A percentile compares a stretch with the other conserved stretches of the same genome.
Evolutionary conservation across 495 filamentous ascomycete genomes (phyloP).

Genomic region (Chaetomidium leptoderma): DNA sequence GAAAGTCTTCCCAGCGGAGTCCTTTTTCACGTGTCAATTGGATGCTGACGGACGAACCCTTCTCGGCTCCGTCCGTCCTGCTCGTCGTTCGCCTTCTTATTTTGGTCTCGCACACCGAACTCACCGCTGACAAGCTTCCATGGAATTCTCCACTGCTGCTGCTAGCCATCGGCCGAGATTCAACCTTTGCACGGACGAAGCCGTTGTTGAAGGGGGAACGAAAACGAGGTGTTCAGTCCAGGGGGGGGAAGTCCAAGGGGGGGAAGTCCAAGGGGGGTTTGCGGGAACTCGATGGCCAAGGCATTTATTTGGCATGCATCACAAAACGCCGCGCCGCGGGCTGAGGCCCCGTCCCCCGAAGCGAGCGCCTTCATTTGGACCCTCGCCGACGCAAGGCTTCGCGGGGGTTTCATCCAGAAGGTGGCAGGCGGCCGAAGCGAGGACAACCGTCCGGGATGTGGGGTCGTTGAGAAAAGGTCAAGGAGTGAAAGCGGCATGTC

Average conservation of each 20-base stretch:
- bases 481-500: too few species aligned
- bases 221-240: too few species aligned
- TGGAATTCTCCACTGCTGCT: not conserved
- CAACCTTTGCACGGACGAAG: too few species aligned
- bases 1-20: not conserved
- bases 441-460: not conserved
- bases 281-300: too few species aligned
- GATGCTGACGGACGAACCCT: not conserved
- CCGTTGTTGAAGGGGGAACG: too few species aligned
- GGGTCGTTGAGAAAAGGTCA: too few species aligned
- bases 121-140: not conserved
- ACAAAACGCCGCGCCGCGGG: not conserved
- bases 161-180: too few species aligned
- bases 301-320: not conserved
- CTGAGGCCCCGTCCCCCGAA: not conserved
- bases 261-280: too few species aligned
- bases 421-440: too few species aligned
- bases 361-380: conserved; percentile 2
- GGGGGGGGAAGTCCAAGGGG: too few species aligned
- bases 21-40: not conserved
- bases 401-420: too few species aligned
- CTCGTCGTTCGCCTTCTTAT: not conserved
- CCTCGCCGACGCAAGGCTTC: not conserved
- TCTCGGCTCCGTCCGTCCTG: not conserved
- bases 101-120: not conserved